These are phyloP conservation scores for Elasticomyces elasticus DNA, from an alignment of 495 filamentous ascomycete genomes.

Conservation along the genomic window DNA sequence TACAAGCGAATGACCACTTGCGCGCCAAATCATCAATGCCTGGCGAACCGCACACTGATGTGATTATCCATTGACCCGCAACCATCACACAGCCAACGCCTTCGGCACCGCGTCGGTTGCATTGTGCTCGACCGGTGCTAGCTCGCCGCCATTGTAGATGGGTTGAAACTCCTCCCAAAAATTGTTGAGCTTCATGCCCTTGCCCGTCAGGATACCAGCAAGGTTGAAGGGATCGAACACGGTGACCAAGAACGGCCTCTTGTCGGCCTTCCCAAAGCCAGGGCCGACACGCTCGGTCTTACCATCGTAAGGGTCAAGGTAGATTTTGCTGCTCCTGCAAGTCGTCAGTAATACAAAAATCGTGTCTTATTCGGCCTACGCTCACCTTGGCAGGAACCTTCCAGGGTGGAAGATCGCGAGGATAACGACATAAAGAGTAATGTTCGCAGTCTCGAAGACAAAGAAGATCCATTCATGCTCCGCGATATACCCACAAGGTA, in stretches of 20 bases:
- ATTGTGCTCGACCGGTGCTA: too few relatives aligned
- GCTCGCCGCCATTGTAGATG: too few relatives aligned
- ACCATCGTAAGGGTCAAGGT: conserved; percentile 19
- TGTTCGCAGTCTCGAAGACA: conserved; percentile 31
- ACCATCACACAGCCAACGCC: too few relatives aligned
- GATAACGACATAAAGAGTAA: conserved; percentile 29
- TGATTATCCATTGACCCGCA: too few relatives aligned
- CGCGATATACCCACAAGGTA: conserved; percentile 23
- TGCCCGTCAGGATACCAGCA: conserved; percentile 22
- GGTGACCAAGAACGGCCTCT: conserved; percentile 24
- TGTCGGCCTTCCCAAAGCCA: conserved; percentile 26
- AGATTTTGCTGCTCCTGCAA: conserved; percentile 22
- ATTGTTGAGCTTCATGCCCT: conserved; percentile 23
- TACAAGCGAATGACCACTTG: too few relatives aligned
- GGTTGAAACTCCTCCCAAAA: conserved; percentile 33
- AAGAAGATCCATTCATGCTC: conserved; percentile 28
- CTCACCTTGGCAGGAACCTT: conserved; percentile 20
- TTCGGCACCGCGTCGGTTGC: too few relatives aligned
- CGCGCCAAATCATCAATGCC: too few relatives aligned
- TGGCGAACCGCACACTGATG: too few relatives aligned
- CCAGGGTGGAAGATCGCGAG: conserved; percentile 28
- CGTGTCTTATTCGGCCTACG: not conserved
- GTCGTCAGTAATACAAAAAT: not conserved
- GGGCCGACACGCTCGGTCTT: conserved; percentile 28
- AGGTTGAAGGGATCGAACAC: conserved; percentile 32